phyloP scores from a whole-genome alignment of 495 filamentous ascomycete species.

The Penicillium fimorum region DNA sequence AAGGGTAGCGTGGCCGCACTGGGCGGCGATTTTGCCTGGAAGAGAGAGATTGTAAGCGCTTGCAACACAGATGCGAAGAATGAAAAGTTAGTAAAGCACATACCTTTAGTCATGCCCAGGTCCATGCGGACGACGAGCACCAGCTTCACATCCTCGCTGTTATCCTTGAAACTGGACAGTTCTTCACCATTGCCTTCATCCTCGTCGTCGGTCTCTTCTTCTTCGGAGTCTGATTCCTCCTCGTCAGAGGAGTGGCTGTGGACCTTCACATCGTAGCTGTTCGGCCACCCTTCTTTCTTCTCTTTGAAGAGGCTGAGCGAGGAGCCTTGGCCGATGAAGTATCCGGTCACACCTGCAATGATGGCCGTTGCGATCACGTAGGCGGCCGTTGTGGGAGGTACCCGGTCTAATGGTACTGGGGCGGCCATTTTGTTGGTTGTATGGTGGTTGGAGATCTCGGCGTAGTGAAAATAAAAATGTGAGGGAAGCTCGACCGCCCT shows the following conservation, averaged over 20 bases:
- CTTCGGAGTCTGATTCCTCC: slow-evolving; percentile 30
- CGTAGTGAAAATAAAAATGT: slow-evolving; percentile 1
- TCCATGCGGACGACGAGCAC: slow-evolving; percentile 91
- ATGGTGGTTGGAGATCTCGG: slow-evolving; percentile 1
- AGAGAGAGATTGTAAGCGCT: slow-evolving; percentile 1
- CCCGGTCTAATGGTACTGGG: slow-evolving; percentile 33
- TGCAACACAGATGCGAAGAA: not conserved
- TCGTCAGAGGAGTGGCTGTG: slow-evolving; percentile 48
- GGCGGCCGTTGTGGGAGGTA: slow-evolving; percentile 47
- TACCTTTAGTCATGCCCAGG: slow-evolving; percentile 95
- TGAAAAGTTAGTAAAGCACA: slow-evolving; percentile 14
- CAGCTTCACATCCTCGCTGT: slow-evolving; percentile 84
- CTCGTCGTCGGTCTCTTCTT: slow-evolving; percentile 38
- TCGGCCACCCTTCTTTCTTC: slow-evolving; percentile 46
- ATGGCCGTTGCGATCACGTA: slow-evolving; percentile 63
- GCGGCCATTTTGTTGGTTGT: slow-evolving; percentile 38
- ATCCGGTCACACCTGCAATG: slow-evolving; percentile 63
- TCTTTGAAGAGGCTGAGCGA: slow-evolving; percentile 49
- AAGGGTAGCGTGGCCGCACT: slow-evolving; percentile 92
- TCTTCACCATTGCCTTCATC: slow-evolving; percentile 44
- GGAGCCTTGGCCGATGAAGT: slow-evolving; percentile 57
- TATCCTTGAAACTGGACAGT: slow-evolving; percentile 46
- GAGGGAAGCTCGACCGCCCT: slow-evolving; percentile 9
- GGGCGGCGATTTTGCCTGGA: slow-evolving; percentile 93
- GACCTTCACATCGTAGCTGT: slow-evolving; percentile 52